phyloP scores from a whole-genome alignment of 805 yeast species.

The Candida berthetii region DNA sequence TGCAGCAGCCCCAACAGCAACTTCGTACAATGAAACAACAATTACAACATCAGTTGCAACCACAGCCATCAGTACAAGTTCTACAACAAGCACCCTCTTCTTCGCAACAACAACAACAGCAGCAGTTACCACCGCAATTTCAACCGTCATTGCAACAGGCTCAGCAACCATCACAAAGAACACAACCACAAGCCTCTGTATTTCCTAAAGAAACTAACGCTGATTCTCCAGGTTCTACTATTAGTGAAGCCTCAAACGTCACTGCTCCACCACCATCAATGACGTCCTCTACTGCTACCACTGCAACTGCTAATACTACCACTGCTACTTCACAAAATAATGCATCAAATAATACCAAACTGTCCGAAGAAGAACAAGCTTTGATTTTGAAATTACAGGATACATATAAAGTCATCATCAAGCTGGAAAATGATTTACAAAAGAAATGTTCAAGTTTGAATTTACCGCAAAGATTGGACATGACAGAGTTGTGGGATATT shows the following conservation, averaged over 20 bases:
- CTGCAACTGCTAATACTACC: constrained; percentile 1
- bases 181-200: not conserved
- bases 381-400: constrained; percentile 68
- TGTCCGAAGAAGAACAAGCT: constrained; percentile 55
- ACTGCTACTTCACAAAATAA: too few relatives aligned
- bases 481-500: constrained; percentile 66
- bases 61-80: constrained; percentile 4
- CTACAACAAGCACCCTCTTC: constrained; percentile 2
- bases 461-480: constrained; percentile 46
- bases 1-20: not conserved
- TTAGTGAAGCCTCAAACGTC: constrained; percentile 1
- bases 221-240: constrained; percentile 12
- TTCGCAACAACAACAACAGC: constrained; percentile 3
- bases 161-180: not conserved
- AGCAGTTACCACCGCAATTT: not conserved
- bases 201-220: constrained; percentile 10
- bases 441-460: constrained; percentile 60
- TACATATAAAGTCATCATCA: constrained; percentile 64
- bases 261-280: constrained; percentile 3
- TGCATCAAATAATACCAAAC: constrained; percentile 15
- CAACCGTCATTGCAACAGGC: constrained; percentile 2
- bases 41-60: constrained; percentile 1
- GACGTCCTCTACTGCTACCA: constrained; percentile 10
- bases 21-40: not conserved
- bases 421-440: constrained; percentile 62